Evolutionary conservation across 164 flowering plant genomes (phyloP).

Genomic region (Annona cherimola): DNA sequence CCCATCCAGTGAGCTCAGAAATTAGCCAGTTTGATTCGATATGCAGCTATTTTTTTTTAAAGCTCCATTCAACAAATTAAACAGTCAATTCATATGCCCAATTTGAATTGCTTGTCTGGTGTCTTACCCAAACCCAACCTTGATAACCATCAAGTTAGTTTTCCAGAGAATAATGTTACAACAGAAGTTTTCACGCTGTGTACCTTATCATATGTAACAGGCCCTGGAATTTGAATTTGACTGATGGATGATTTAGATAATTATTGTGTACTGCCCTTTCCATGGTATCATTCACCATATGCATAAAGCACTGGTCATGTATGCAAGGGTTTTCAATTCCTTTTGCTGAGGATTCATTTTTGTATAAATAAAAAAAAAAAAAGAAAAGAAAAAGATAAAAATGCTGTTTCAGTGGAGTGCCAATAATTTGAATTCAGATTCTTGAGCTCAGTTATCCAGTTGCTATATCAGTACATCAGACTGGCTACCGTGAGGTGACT

Average conservation of each 20-base stretch:
- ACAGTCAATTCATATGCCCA: not conserved
- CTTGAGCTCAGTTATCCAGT: not conserved
- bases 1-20: not conserved
- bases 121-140: not conserved
- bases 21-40: not conserved
- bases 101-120: not conserved
- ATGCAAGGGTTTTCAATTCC: not conserved
- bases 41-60: not conserved
- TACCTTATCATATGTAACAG: not conserved
- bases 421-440: not conserved
- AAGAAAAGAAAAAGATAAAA: no score
- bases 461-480: not conserved
- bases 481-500: not conserved
- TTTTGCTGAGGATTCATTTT: not conserved
- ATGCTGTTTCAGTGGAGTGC: not conserved
- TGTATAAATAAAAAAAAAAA: not conserved
- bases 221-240: not conserved
- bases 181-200: not conserved
- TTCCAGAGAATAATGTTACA: not conserved
- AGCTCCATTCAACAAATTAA: not conserved
- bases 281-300: no score
- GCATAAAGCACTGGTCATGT: not conserved
- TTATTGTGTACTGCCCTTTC: not conserved
- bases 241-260: not conserved
- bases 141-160: not conserved